Percentiles rank a stretch among this genome's conserved stretches.
phyloP scores from a whole-genome alignment of 805 yeast species.

The Candida pseudofarinosa region DNA sequence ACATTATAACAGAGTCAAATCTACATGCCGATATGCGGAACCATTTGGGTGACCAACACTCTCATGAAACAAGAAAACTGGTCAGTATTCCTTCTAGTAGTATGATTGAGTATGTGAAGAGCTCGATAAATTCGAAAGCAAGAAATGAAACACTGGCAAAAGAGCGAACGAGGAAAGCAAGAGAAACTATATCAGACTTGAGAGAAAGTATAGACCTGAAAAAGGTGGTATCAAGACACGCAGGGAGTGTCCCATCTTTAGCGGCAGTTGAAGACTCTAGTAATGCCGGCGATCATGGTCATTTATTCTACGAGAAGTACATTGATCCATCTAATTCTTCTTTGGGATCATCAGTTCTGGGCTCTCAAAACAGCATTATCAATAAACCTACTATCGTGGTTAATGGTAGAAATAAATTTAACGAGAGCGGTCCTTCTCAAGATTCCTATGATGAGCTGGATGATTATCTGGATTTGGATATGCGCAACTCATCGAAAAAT shows the following conservation, averaged over 20 bases:
- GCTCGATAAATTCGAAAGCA: constrained; percentile 27
- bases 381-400: not conserved
- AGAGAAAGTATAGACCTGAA: constrained; percentile 36
- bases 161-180: constrained; percentile 16
- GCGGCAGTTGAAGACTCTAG: constrained; percentile 4
- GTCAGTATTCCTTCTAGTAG: constrained; percentile 22
- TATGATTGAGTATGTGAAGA: constrained; percentile 27
- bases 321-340: constrained; percentile 23
- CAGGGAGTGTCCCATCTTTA: not conserved
- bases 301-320: not conserved
- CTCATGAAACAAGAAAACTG: constrained; percentile 10
- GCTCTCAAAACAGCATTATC: not conserved
- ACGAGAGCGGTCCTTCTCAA: not conserved
- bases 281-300: not conserved
- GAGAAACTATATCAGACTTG: constrained; percentile 24
- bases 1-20: constrained; percentile 22
- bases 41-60: constrained; percentile 5
- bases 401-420: constrained; percentile 6
- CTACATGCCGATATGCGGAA: constrained; percentile 22
- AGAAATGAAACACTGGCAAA: constrained; percentile 11
- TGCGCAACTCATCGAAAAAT: not conserved
- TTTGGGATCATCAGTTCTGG: constrained; percentile 22
- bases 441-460: constrained; percentile 1
- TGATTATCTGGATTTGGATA: not conserved
- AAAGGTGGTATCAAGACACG: constrained; percentile 16